Conservation (phyloP, 1,139 yeast genomes). For the Trichomonascaceae sp. region DNA sequence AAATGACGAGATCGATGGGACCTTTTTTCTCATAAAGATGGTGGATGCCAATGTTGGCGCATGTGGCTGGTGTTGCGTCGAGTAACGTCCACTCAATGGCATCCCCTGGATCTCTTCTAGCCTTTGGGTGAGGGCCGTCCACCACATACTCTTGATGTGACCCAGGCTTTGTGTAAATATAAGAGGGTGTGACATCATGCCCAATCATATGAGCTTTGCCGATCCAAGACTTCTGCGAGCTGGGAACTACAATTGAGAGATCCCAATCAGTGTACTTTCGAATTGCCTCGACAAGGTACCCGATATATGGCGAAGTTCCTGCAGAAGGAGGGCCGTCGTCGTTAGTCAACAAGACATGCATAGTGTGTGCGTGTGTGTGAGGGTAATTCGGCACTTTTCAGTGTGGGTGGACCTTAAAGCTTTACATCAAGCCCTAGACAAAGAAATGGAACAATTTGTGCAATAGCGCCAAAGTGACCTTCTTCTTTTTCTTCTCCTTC, state of each 20-base stretch:
- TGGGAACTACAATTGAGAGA: constrained; percentile 69
- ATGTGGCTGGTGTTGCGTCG: constrained; percentile 92
- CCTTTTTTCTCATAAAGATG: constrained; percentile 44
- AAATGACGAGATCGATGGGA: constrained; percentile 71
- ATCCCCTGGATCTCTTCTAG: constrained; percentile 8
- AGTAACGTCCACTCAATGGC: constrained; percentile 61
- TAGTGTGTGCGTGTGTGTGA: constrained; percentile 3
- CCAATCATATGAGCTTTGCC: constrained; percentile 97
- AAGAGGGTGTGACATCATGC: constrained; percentile 52
- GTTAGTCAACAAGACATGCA: constrained; percentile 43
- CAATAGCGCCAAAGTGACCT: no score
- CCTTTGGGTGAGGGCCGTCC: constrained; percentile 11
- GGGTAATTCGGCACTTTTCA: no score
- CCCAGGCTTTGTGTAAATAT: constrained; percentile 44
- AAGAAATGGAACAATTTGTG: no score
- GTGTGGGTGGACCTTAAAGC: no score
- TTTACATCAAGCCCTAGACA: no score
- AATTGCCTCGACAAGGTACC: constrained; percentile 65
- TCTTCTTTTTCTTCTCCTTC: no score
- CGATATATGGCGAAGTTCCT: constrained; percentile 72
- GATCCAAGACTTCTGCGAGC: constrained; percentile 67
- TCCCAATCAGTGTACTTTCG: constrained; percentile 63
- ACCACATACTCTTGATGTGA: constrained; percentile 19
- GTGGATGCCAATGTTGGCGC: constrained; percentile 81
- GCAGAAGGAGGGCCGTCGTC: constrained; percentile 93